Evolutionary conservation across 306 rosid genomes (phyloP).

Genomic region (Quercus aquifolioides): DNA sequence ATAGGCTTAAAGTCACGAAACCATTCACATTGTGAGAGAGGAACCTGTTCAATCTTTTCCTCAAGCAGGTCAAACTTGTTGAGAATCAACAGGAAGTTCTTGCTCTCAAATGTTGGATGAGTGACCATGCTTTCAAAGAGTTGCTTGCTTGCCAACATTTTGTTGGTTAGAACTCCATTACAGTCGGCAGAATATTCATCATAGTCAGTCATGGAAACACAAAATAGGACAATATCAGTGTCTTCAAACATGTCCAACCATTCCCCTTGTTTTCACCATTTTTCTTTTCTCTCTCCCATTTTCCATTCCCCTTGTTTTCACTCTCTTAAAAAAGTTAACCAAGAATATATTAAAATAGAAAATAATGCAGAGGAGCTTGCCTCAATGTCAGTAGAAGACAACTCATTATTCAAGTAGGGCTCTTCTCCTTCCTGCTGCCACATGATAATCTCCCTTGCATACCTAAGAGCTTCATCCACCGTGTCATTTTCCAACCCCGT

Average conservation of each 20-base stretch:
- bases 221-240: conserved; percentile 46
- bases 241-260: conserved; percentile 77
- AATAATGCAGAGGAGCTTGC: conserved; percentile 27
- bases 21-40: conserved; percentile 69
- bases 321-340: too few species aligned
- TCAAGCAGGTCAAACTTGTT: conserved; percentile 67
- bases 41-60: conserved; percentile 49
- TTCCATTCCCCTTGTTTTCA: too few species aligned
- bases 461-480: conserved; percentile 63
- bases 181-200: conserved; percentile 43
- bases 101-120: conserved; percentile 37
- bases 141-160: conserved; percentile 57
- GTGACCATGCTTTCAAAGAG: conserved; percentile 61
- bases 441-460: conserved; percentile 58
- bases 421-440: conserved; percentile 36
- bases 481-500: conserved; percentile 58
- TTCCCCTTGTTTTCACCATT: too few species aligned
- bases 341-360: too few species aligned
- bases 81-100: conserved; percentile 58
- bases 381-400: conserved; percentile 46
- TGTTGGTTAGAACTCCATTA: conserved; percentile 48
- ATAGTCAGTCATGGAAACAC: conserved; percentile 63
- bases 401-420: conserved; percentile 26
- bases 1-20: conserved; percentile 61
- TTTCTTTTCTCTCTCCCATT: too few species aligned